phyloP scores from a whole-genome alignment of 2,329 filamentous ascomycete genomes.

The Dactylellina parvicollis region DNA sequence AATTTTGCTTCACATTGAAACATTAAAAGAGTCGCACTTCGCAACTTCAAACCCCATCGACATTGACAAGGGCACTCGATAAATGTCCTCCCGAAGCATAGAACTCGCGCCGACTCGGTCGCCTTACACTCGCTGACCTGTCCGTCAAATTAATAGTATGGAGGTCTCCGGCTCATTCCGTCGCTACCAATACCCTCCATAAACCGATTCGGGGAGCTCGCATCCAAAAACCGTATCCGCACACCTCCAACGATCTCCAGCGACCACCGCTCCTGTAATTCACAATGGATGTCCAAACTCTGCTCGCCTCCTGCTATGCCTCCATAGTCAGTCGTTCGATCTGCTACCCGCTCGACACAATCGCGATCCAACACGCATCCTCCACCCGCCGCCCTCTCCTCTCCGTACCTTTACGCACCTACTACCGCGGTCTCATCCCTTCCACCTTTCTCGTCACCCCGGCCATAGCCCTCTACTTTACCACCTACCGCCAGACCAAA shows the following conservation, averaged over 20 bases:
- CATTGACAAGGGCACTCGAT: conserved; percentile 4
- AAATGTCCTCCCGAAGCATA: conserved; percentile 3
- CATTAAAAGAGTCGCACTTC: conserved; percentile 9
- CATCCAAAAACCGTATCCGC: too few species aligned
- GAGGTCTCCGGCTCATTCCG: conserved; percentile 8
- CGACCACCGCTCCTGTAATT: too few species aligned
- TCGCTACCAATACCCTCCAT: conserved; percentile 34
- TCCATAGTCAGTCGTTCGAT: conserved; percentile 45
- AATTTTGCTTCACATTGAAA: conserved; percentile 10
- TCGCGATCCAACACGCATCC: conserved; percentile 52
- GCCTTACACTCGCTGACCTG: neutral
- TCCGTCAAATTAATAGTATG: conserved; percentile 6
- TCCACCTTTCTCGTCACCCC: conserved; percentile 48
- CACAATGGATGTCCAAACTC: conserved; percentile 53
- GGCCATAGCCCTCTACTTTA: conserved; percentile 41
- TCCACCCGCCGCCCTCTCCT: conserved; percentile 47
- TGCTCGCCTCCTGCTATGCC: conserved; percentile 39
- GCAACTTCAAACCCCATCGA: conserved; percentile 16
- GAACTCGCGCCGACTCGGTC: neutral
- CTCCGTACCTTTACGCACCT: conserved; percentile 40
- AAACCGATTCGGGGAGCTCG: too few species aligned
- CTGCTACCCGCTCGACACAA: conserved; percentile 53
- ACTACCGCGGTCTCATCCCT: conserved; percentile 48
- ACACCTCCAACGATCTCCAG: too few species aligned
- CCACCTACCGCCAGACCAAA: conserved; percentile 50